Conservation (phyloP, 495 filamentous ascomycete species). For the Bacidia rubella region DNA sequence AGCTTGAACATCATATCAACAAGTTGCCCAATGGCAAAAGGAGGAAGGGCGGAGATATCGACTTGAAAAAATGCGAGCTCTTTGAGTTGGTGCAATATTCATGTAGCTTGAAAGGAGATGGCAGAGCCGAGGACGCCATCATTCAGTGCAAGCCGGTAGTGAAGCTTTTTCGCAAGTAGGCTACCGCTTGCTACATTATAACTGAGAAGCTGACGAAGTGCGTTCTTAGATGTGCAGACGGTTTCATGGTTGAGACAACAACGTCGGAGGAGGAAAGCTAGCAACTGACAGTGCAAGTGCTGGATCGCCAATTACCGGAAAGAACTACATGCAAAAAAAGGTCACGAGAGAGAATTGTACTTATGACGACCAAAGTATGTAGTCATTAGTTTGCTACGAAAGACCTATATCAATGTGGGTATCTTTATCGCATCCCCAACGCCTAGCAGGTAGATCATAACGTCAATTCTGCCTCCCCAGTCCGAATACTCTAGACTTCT, state of each 20-base stretch:
- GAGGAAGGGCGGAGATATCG: constrained; percentile 39
- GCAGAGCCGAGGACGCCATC: constrained; percentile 32
- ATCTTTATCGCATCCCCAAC: constrained; percentile 13
- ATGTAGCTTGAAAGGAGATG: constrained; percentile 49
- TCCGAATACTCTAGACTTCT: neutral
- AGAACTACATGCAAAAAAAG: too few relatives aligned
- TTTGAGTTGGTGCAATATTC: constrained; percentile 72
- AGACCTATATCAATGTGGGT: constrained; percentile 6
- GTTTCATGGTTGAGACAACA: constrained; percentile 72
- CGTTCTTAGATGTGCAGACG: constrained; percentile 51
- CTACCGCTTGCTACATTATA: neutral
- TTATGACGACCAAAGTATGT: too few relatives aligned
- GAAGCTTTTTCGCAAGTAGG: constrained; percentile 68
- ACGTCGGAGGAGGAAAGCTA: constrained; percentile 43
- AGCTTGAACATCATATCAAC: constrained; percentile 39
- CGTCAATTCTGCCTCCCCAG: neutral
- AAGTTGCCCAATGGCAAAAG: constrained; percentile 28
- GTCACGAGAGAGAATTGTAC: too few relatives aligned
- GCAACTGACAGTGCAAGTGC: too few relatives aligned
- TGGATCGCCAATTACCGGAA: too few relatives aligned
- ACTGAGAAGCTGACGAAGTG: neutral
- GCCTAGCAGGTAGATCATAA: constrained; percentile 1
- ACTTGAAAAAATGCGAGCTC: constrained; percentile 57
- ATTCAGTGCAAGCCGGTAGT: constrained; percentile 62
- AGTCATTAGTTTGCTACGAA: too few relatives aligned